A percentile compares a stretch with the other conserved stretches of the same genome.
These are phyloP conservation scores for Cystobasidiopsis lactophilus DNA, from an alignment of 768 basidiomycete genomes.

Conservation along the genomic window DNA sequence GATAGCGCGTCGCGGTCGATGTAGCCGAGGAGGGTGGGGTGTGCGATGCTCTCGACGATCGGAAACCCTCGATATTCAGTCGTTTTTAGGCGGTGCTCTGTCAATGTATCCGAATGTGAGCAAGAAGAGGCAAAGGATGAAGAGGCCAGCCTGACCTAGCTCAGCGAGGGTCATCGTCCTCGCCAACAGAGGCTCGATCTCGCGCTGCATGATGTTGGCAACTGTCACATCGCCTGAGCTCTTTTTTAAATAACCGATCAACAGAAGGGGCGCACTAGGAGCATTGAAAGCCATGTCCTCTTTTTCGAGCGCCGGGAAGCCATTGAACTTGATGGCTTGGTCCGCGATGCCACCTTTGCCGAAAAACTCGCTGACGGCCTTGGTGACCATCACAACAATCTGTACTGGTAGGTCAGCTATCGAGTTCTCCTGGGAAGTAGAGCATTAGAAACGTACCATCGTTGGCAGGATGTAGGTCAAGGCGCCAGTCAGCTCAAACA, in stretches of 20 bases:
- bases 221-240: slow-evolving; percentile 32
- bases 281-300: slow-evolving; percentile 82
- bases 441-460: slow-evolving; percentile 43
- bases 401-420: slow-evolving; percentile 23
- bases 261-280: slow-evolving; percentile 37
- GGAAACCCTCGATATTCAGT: slow-evolving; percentile 81
- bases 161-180: slow-evolving; percentile 54
- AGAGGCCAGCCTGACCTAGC: slow-evolving; percentile 62
- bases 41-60: slow-evolving; percentile 43
- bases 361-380: slow-evolving; percentile 85
- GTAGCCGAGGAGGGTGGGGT: slow-evolving; percentile 51
- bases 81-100: slow-evolving; percentile 48
- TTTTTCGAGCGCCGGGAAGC: slow-evolving; percentile 89
- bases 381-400: slow-evolving; percentile 91
- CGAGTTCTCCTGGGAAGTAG: no score
- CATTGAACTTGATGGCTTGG: slow-evolving; percentile 89
- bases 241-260: slow-evolving; percentile 2
- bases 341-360: slow-evolving; percentile 89
- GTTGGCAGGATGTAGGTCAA: slow-evolving; percentile 90
- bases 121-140: background rate
- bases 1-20: slow-evolving; percentile 66
- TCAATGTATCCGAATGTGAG: slow-evolving; percentile 4
- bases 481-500: slow-evolving; percentile 96
- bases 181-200: slow-evolving; percentile 48
- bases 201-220: slow-evolving; percentile 68